These are phyloP conservation scores for Cicer chorassanicum DNA, from an alignment of 306 rosid genomes.

Conservation along the genomic window DNA sequence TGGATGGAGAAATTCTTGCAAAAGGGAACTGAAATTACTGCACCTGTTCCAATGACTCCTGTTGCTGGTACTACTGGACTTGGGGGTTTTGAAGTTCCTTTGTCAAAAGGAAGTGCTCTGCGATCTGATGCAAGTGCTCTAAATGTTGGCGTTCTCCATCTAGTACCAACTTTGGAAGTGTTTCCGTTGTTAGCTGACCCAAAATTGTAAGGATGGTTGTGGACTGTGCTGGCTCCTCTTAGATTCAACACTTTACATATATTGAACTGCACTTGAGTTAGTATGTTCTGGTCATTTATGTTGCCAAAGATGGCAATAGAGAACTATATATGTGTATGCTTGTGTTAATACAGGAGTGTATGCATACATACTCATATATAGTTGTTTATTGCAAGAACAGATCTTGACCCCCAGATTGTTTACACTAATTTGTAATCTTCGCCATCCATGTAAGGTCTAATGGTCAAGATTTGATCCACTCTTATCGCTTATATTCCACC, in stretches of 20 bases:
- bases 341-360: neutral
- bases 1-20: conserved; percentile 98
- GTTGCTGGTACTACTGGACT: conserved; percentile 96
- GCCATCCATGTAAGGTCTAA: conserved; percentile 8
- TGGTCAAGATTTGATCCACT: conserved; percentile 36
- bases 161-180: conserved; percentile 93
- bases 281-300: conserved; percentile 33
- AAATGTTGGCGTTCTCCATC: conserved; percentile 93
- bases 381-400: conserved; percentile 23
- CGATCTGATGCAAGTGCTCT: conserved; percentile 97
- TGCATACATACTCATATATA: neutral
- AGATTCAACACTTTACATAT: conserved; percentile 19
- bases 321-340: neutral
- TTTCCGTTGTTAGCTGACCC: conserved; percentile 87
- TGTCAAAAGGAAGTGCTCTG: conserved; percentile 80
- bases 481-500: neutral
- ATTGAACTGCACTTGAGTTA: conserved; percentile 22
- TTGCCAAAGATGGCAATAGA: conserved; percentile 38
- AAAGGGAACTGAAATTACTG: conserved; percentile 95
- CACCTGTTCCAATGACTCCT: conserved; percentile 95
- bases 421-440: conserved; percentile 11
- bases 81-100: conserved; percentile 98
- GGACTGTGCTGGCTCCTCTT: conserved; percentile 25
- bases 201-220: conserved; percentile 64
- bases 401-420: neutral